Evolutionary conservation across 495 filamentous ascomycete genomes (phyloP).

Genomic region (Pseudomonodictys pantanalensis): DNA sequence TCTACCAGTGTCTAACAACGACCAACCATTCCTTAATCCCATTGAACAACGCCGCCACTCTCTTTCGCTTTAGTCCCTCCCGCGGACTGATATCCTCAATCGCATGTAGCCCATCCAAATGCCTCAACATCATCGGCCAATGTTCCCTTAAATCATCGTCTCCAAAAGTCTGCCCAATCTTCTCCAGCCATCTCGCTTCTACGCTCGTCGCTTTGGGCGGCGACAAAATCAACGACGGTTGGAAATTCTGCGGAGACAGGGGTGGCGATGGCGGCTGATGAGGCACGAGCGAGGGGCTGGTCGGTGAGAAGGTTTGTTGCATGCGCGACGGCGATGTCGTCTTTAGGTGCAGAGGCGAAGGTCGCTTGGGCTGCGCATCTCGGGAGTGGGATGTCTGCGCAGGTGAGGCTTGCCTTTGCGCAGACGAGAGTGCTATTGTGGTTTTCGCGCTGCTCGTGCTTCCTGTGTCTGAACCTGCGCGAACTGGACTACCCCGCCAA

Average conservation of each 20-base stretch:
- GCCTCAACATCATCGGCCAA: constrained; percentile 62
- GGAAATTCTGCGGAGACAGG: constrained; percentile 37
- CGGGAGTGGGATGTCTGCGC: background rate
- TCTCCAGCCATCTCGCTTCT: constrained; percentile 71
- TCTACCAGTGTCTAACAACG: constrained; percentile 57
- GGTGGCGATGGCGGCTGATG: constrained; percentile 40
- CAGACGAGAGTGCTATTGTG: constrained; percentile 16
- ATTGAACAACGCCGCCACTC: constrained; percentile 66
- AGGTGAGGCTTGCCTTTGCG: background rate
- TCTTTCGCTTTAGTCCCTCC: constrained; percentile 82
- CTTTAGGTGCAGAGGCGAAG: constrained; percentile 28
- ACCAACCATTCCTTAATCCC: constrained; percentile 56
- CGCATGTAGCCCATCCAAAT: constrained; percentile 84
- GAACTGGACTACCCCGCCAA: constrained; percentile 15
- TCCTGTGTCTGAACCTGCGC: constrained; percentile 28
- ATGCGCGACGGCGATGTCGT: constrained; percentile 15
- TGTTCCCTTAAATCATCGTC: constrained; percentile 44
- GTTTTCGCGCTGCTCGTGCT: constrained; percentile 32
- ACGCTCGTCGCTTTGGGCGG: constrained; percentile 56
- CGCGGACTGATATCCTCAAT: constrained; percentile 80
- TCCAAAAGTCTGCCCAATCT: constrained; percentile 54
- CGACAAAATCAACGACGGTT: constrained; percentile 48
- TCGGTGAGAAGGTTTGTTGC: constrained; percentile 8
- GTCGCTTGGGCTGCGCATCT: constrained; percentile 9
- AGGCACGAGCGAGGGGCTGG: constrained; percentile 10